Conservation (phyloP, 805 yeast genomes). For the Peterozyma toletana region DNA sequence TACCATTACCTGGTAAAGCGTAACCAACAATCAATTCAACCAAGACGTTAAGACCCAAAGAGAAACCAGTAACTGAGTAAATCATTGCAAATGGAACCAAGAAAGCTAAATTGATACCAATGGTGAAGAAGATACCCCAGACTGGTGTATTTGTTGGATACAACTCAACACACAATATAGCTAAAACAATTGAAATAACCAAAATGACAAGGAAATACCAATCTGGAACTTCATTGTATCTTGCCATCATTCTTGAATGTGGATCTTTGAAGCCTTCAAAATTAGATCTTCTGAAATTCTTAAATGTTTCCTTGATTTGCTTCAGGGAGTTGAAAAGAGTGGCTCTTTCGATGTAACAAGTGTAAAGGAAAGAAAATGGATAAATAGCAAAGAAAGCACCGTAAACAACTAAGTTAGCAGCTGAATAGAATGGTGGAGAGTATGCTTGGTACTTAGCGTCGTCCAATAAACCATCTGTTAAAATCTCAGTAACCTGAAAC, state of each 20-base stretch:
- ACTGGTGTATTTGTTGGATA: constrained; percentile 49
- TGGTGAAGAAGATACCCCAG: constrained; percentile 50
- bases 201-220: constrained; percentile 29
- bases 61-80: constrained; percentile 39
- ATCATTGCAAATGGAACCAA: constrained; percentile 45
- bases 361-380: constrained; percentile 47
- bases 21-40: constrained; percentile 52
- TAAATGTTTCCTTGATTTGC: constrained; percentile 24
- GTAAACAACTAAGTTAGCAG: constrained; percentile 52
- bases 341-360: constrained; percentile 36
- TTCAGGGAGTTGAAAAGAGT: constrained; percentile 31
- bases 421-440: constrained; percentile 62
- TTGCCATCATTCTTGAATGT: constrained; percentile 48
- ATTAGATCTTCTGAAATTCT: constrained; percentile 11
- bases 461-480: constrained; percentile 39
- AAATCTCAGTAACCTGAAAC: constrained; percentile 38
- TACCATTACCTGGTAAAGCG: constrained; percentile 48
- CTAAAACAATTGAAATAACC: constrained; percentile 20
- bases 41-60: constrained; percentile 42
- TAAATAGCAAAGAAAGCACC: constrained; percentile 51
- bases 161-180: constrained; percentile 31
- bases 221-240: constrained; percentile 56
- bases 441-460: constrained; percentile 37
- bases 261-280: constrained; percentile 36
- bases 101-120: constrained; percentile 42